These are phyloP conservation scores for Cystofilobasidium bisporidii DNA, from an alignment of 768 basidiomycete species.

Conservation along the genomic window DNA sequence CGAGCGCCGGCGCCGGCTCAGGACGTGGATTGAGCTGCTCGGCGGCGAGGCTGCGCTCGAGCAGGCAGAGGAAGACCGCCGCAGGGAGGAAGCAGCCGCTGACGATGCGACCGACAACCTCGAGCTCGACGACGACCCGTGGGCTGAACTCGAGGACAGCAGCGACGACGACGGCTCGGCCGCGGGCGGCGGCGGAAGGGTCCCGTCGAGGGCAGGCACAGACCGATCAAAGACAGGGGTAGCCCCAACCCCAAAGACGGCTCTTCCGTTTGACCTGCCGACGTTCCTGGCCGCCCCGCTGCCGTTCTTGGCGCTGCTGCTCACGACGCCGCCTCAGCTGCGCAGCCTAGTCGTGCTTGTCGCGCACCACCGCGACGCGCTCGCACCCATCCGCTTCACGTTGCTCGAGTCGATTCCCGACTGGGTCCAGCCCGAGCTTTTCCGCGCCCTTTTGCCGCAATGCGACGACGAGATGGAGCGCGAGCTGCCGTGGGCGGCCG, in stretches of 20 bases:
- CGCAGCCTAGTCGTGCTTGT: constrained; percentile 53
- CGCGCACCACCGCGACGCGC: constrained; percentile 47
- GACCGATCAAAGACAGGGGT: constrained; percentile 24
- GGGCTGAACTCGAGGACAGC: constrained; percentile 50
- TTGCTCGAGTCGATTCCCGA: constrained; percentile 68
- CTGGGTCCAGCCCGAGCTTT: constrained; percentile 57
- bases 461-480: constrained; percentile 49
- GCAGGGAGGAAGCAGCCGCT: constrained; percentile 29
- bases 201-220: not conserved
- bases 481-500: constrained; percentile 35
- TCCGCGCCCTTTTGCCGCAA: constrained; percentile 54
- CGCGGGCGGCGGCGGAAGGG: not conserved
- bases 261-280: constrained; percentile 47
- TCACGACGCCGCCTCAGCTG: constrained; percentile 58
- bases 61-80: not conserved
- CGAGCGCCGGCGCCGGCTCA: constrained; percentile 4
- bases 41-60: not conserved
- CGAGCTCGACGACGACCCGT: constrained; percentile 58
- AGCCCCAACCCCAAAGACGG: not conserved
- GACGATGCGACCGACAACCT: constrained; percentile 44
- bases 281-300: constrained; percentile 57
- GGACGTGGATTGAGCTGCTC: constrained; percentile 16
- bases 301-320: constrained; percentile 50
- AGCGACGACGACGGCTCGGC: constrained; percentile 25
- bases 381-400: constrained; percentile 62